A percentile compares a stretch with the other conserved stretches of the same genome.
phyloP scores from a whole-genome alignment of 345 rosid species.

The Gossypium ekmanianum region DNA sequence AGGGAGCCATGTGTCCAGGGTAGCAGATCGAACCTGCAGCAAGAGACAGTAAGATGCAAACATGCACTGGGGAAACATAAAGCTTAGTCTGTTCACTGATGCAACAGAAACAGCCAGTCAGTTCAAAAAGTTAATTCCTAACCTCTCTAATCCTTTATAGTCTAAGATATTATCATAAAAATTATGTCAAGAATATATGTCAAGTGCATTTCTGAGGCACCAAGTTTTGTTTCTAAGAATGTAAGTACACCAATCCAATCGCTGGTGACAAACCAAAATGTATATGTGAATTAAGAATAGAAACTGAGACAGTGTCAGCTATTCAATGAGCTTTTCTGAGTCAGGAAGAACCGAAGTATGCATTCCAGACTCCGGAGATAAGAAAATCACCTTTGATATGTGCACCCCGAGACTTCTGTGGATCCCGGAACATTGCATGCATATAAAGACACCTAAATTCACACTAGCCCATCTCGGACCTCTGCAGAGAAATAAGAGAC shows the following conservation, averaged over 20 bases:
- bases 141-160: background rate
- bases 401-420: slow-evolving; percentile 99
- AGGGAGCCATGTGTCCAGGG: slow-evolving; percentile 97
- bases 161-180: background rate
- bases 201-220: background rate
- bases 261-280: background rate
- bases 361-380: background rate
- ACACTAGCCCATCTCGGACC: slow-evolving; percentile 99
- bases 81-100: background rate
- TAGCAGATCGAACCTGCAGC: slow-evolving; percentile 88
- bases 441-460: slow-evolving; percentile 91
- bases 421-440: slow-evolving; percentile 97
- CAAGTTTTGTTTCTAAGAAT: background rate
- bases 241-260: background rate
- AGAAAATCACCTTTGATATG: slow-evolving; percentile 79
- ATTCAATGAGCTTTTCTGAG: background rate
- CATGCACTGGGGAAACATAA: background rate
- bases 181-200: background rate
- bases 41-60: slow-evolving; percentile 9
- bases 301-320: background rate
- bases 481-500: slow-evolving; percentile 42
- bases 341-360: background rate
- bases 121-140: background rate
- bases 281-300: background rate
- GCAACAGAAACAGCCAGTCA: background rate